phyloP scores from a whole-genome alignment of 805 yeast genomes.

The Wickerhamiella azymoides region DNA sequence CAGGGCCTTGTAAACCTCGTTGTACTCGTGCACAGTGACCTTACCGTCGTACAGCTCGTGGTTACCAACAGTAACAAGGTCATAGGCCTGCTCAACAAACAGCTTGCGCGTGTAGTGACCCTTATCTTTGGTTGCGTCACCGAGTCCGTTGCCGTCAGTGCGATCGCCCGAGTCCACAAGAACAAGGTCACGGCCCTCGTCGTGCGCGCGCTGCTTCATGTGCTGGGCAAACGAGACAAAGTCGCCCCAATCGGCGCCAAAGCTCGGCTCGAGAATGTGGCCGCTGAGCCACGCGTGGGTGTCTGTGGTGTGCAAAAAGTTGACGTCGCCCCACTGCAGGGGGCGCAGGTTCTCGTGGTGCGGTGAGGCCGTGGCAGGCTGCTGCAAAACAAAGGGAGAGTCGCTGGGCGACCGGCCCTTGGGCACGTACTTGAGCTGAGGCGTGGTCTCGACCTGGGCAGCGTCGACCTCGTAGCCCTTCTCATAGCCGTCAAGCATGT shows the following conservation, averaged over 20 bases:
- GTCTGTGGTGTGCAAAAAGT: slow-evolving; percentile 88
- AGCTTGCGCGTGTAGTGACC: slow-evolving; percentile 48
- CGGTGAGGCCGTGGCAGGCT: background rate
- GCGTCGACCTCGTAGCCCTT: background rate
- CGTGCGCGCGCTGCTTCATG: slow-evolving; percentile 33
- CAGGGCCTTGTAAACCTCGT: slow-evolving; percentile 35
- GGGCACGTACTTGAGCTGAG: background rate
- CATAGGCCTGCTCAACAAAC: slow-evolving; percentile 51
- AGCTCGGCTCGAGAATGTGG: slow-evolving; percentile 52
- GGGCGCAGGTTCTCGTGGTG: slow-evolving; percentile 21
- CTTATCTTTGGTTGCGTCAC: slow-evolving; percentile 56
- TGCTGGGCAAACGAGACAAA: slow-evolving; percentile 51
- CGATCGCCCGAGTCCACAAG: slow-evolving; percentile 81
- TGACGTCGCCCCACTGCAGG: slow-evolving; percentile 56
- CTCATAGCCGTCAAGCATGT: background rate
- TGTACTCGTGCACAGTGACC: slow-evolving; percentile 46
- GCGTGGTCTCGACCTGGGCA: background rate
- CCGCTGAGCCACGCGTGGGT: slow-evolving; percentile 96
- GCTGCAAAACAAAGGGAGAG: background rate
- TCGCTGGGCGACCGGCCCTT: background rate
- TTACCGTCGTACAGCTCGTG: slow-evolving; percentile 70
- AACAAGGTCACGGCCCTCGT: slow-evolving; percentile 44
- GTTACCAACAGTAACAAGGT: slow-evolving; percentile 72
- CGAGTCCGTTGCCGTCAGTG: slow-evolving; percentile 82
- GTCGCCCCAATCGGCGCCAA: slow-evolving; percentile 81